Evolutionary conservation across 345 rosid species (phyloP).

Genomic region (Hibiscus tridactylites): DNA sequence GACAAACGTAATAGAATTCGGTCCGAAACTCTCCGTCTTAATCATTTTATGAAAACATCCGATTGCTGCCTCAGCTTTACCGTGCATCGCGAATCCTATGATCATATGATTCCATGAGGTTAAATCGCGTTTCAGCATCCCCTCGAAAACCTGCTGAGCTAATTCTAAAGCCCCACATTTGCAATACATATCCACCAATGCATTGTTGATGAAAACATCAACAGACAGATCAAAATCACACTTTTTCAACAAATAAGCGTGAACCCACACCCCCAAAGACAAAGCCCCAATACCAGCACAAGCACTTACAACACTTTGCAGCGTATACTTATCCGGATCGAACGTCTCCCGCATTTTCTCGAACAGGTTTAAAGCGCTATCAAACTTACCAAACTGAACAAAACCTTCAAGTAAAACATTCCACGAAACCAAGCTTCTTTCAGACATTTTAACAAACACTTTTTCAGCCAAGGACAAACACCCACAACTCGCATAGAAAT

Average conservation of each 20-base stretch:
- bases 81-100: slow-evolving; percentile 71
- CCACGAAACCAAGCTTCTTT: slow-evolving; percentile 71
- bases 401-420: slow-evolving; percentile 61
- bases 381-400: slow-evolving; percentile 55
- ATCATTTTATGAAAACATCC: slow-evolving; percentile 44
- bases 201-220: slow-evolving; percentile 54
- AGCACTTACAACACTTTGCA: slow-evolving; percentile 59
- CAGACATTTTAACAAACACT: slow-evolving; percentile 56
- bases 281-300: slow-evolving; percentile 65
- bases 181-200: slow-evolving; percentile 74
- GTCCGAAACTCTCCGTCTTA: slow-evolving; percentile 22
- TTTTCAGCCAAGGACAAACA: slow-evolving; percentile 40
- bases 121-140: slow-evolving; percentile 49
- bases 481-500: slow-evolving; percentile 65
- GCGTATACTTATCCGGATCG: slow-evolving; percentile 62
- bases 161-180: slow-evolving; percentile 59
- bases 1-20: slow-evolving; percentile 57
- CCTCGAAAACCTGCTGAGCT: slow-evolving; percentile 53
- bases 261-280: slow-evolving; percentile 68
- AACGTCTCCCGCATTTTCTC: slow-evolving; percentile 38
- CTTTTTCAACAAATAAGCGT: slow-evolving; percentile 45
- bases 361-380: slow-evolving; percentile 41
- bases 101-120: slow-evolving; percentile 79
- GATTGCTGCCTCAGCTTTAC: slow-evolving; percentile 42
- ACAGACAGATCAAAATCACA: slow-evolving; percentile 18